Percentiles rank a stretch among this genome's conserved stretches.
Conservation (phyloP, 1,284 basidiomycete genomes). For the Trichosporon inkin region DNA sequence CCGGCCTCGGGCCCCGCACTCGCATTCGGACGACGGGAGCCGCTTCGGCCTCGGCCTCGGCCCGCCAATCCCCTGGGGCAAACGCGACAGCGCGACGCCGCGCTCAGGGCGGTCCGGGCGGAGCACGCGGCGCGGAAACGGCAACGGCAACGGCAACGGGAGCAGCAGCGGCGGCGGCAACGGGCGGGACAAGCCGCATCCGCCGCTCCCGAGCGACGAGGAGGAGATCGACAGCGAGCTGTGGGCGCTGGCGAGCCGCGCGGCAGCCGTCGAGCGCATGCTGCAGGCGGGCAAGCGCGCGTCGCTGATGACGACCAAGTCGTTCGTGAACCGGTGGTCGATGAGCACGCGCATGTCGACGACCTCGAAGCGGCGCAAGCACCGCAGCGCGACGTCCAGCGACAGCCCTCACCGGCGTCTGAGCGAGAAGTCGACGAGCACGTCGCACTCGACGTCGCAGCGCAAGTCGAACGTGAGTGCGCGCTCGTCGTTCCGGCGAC, state of each 20-base stretch:
- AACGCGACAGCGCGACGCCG: slow-evolving; percentile 15
- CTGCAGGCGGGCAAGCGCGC: slow-evolving; percentile 38
- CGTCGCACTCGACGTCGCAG: slow-evolving; percentile 3
- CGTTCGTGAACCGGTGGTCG: slow-evolving; percentile 10
- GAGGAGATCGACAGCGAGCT: slow-evolving; percentile 38
- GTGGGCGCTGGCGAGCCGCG: slow-evolving; percentile 30
- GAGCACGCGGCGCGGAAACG: slow-evolving; percentile 9
- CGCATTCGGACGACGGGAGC: slow-evolving; percentile 3
- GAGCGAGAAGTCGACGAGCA: slow-evolving; percentile 8
- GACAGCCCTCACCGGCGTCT: slow-evolving; percentile 6
- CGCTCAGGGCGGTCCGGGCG: slow-evolving; percentile 6
- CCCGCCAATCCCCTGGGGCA: slow-evolving; percentile 20
- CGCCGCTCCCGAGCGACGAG: not conserved
- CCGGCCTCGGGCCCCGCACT: not conserved
- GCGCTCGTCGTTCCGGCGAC: slow-evolving; percentile 1
- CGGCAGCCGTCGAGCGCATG: slow-evolving; percentile 39
- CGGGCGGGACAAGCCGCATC: not conserved
- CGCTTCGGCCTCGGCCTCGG: slow-evolving; percentile 22
- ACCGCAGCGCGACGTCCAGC: slow-evolving; percentile 1
- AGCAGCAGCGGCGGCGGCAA: not conserved
- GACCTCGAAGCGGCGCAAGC: not conserved
- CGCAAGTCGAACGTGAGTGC: slow-evolving; percentile 4
- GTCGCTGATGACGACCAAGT: slow-evolving; percentile 10
- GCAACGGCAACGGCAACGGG: not conserved
- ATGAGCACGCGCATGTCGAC: slow-evolving; percentile 8